Base-by-base conservation (phyloP, 2,329 filamentous ascomycete genomes). In the Talaromyces atroroseus region DNA sequence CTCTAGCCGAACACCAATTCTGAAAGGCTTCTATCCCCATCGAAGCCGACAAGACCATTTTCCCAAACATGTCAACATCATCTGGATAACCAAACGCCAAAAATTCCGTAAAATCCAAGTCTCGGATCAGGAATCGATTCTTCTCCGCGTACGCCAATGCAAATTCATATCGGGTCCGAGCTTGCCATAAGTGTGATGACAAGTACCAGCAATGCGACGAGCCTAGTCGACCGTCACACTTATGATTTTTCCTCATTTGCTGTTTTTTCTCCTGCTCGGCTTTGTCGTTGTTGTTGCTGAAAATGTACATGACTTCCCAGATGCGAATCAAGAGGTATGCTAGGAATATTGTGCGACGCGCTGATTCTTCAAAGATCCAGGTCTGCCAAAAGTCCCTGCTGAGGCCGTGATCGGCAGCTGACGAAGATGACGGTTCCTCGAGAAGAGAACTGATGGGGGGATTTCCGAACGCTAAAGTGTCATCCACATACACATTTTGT, bases 301-400 rank as follows among this genome's bases (percentile, higher is more conserved):
- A 8, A 45, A 42, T 21, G 32, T 61, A 65, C n/a, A 68, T 40
- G 0, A 68, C 42, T 29, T 63, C 61, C 26, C 64, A 62, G 47
- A 68, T 62, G 48, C 62, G 62, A 2, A 62, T 57, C 26, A 82
- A 72, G 45, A 79, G 80, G 59, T 78, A 78, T 0, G 75, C 65
- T 12, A 79, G 69, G 1, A 83, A 66, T 0, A 79, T 69, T 0
- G 81, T 83, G 16, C 81, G 76, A 2, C 80, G 74, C 1, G 76
- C 70, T 0, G 80, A 82, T 63, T 84, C 81, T 11, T 80, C 74
- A 20, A 82, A 70, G 2, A 81, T 67, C 78, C 79, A 84, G 1
- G 72, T 69, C 7, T 68, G 64, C 81, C 81, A 84, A 46, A 79
- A 79, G 0, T 70, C 60, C 18, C 18, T 32, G 20, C 10, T 21